Conservation (phyloP, 2,329 filamentous ascomycete genomes). For the Pyrenochaeta sp. region DNA sequence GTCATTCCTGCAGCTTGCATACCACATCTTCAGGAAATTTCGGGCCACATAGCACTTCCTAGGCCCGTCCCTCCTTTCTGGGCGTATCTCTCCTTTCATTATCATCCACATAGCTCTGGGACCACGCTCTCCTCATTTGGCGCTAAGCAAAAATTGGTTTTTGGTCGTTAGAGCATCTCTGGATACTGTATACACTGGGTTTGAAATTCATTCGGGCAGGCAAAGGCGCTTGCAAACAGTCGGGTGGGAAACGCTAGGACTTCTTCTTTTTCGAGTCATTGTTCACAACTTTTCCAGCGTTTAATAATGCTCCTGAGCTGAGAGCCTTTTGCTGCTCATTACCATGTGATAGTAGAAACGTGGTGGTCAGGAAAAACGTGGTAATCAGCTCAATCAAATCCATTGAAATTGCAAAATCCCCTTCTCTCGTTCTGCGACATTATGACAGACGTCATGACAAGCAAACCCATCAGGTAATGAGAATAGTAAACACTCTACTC, state of each 20-base stretch:
- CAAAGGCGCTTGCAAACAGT: slow-evolving; percentile 12
- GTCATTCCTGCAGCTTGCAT: too few relatives aligned
- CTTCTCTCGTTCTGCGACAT: too few relatives aligned
- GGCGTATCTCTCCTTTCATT: slow-evolving; percentile 22
- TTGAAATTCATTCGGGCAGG: slow-evolving; percentile 11
- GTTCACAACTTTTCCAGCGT: too few relatives aligned
- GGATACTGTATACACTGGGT: slow-evolving; percentile 34
- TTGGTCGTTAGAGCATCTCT: slow-evolving; percentile 22
- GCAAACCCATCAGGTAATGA: not conserved
- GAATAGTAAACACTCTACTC: not conserved
- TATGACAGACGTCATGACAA: too few relatives aligned
- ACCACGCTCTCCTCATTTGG: slow-evolving; percentile 21
- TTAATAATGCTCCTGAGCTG: too few relatives aligned
- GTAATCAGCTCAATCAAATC: slow-evolving; percentile 21
- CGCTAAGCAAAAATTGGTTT: slow-evolving; percentile 21
- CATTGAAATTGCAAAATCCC: not conserved
- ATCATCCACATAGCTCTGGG: slow-evolving; percentile 18
- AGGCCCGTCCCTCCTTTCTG: not conserved
- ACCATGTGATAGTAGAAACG: slow-evolving; percentile 10
- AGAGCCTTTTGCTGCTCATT: slow-evolving; percentile 8
- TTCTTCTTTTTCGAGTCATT: too few relatives aligned
- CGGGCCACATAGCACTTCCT: too few relatives aligned
- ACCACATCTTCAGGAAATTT: too few relatives aligned
- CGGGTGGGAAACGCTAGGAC: slow-evolving; percentile 3
- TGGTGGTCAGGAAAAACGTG: slow-evolving; percentile 2